Conservation (phyloP, 1,284 basidiomycete genomes). For the Ceratobasidium sp. region DNA sequence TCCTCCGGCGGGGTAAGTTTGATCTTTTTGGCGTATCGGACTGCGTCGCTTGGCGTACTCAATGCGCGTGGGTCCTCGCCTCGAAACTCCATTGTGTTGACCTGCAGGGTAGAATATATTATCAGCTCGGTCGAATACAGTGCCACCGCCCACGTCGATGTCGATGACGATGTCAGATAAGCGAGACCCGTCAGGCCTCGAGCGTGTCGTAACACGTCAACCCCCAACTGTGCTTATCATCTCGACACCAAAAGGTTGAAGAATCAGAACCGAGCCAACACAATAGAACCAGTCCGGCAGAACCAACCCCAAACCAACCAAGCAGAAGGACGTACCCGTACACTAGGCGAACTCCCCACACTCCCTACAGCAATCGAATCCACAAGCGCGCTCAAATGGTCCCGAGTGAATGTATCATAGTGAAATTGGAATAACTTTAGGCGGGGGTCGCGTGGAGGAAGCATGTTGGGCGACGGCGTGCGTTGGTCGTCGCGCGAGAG, state of each 20-base stretch:
- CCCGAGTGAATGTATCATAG: constrained; percentile 93
- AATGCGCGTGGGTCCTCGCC: constrained; percentile 38
- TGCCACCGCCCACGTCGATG: too few species aligned
- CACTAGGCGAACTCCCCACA: constrained; percentile 38
- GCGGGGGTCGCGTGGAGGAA: constrained; percentile 72
- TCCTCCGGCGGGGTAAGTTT: constrained; percentile 40
- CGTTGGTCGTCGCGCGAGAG: constrained; percentile 22
- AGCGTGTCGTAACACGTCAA: too few species aligned
- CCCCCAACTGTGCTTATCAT: too few species aligned
- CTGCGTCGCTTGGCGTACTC: constrained; percentile 42
- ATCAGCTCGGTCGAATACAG: background rate
- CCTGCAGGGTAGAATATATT: background rate
- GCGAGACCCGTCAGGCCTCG: too few species aligned
- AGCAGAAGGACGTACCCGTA: constrained; percentile 6
- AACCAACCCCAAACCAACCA: background rate
- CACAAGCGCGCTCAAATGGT: constrained; percentile 91
- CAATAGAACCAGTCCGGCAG: constrained; percentile 4
- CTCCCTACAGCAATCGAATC: constrained; percentile 80
- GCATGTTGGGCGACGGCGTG: constrained; percentile 29
- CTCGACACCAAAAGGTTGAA: background rate
- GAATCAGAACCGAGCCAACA: too few species aligned
- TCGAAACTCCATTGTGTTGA: constrained; percentile 39
- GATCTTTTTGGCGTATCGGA: constrained; percentile 43
- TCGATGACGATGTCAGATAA: too few species aligned
- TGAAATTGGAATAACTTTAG: constrained; percentile 90